phyloP scores from a whole-genome alignment of 164 flowering plant genomes.

The Hamamelis virginiana region DNA sequence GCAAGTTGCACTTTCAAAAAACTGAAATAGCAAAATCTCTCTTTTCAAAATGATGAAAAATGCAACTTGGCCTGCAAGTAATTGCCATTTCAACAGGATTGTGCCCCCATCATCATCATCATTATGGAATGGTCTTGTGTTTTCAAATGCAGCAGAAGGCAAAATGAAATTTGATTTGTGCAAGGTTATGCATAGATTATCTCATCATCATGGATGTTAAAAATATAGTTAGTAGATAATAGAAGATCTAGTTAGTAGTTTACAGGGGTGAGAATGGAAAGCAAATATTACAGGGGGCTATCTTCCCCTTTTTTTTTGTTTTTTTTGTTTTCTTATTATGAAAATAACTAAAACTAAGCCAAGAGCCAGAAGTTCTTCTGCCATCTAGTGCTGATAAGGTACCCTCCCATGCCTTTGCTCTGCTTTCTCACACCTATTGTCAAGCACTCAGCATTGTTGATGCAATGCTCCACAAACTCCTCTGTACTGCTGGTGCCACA shows the following conservation, averaged over 20 bases:
- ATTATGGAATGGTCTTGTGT: too few relatives aligned
- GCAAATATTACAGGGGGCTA: not conserved
- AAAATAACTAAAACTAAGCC: slow-evolving; percentile 30
- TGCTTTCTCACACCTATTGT: slow-evolving; percentile 82
- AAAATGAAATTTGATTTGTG: too few relatives aligned
- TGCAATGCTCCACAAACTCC: slow-evolving; percentile 80
- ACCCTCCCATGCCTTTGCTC: slow-evolving; percentile 74
- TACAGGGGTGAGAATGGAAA: not conserved
- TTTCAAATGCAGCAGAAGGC: too few relatives aligned
- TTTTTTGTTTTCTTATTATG: not conserved
- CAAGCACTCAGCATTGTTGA: slow-evolving; percentile 69
- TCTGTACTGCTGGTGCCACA: slow-evolving; percentile 54
- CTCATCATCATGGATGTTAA: too few relatives aligned
- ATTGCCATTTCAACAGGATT: too few relatives aligned
- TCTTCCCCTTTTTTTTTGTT: not conserved
- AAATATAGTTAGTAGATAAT: not conserved
- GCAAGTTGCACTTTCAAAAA: too few relatives aligned
- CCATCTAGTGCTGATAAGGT: slow-evolving; percentile 87
- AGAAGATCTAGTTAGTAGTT: slow-evolving; percentile 4
- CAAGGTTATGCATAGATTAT: too few relatives aligned
- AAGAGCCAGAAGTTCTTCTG: slow-evolving; percentile 93
- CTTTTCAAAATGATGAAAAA: too few relatives aligned
- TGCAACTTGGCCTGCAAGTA: too few relatives aligned
- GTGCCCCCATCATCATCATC: too few relatives aligned
- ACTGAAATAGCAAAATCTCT: too few relatives aligned